A percentile compares a stretch with the other conserved stretches of the same genome.
Conservation (phyloP, 352 stramenopile species). For the Phytophthora palmivora region DNA sequence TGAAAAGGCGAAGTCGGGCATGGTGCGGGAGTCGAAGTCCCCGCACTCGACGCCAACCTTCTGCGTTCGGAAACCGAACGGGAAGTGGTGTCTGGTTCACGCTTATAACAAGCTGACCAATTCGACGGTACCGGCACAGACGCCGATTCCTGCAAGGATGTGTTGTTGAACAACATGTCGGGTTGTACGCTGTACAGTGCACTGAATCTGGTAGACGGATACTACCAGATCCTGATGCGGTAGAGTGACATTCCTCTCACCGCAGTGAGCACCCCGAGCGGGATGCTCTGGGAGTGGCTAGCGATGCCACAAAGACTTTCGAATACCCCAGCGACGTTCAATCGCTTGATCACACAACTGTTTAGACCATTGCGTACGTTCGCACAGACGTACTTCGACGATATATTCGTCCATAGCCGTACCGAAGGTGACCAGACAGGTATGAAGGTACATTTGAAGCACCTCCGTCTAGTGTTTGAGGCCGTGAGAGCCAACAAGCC, state of each 20-base stretch:
- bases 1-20: conserved; percentile 4
- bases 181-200: conserved; percentile 40
- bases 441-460: neutral
- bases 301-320: neutral
- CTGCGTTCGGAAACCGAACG: conserved; percentile 19
- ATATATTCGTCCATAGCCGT: no score
- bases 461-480: neutral
- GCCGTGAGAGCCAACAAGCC: neutral
- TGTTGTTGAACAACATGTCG: conserved; percentile 32
- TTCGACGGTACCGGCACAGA: conserved; percentile 11
- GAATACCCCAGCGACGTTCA: neutral
- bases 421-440: neutral
- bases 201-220: conserved; percentile 43
- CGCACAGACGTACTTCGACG: no score
- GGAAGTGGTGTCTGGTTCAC: conserved; percentile 39
- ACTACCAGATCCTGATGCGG: conserved; percentile 44
- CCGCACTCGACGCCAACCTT: conserved; percentile 10
- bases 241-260: conserved; percentile 24
- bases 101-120: conserved; percentile 44
- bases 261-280: conserved; percentile 34
- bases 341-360: neutral
- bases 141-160: conserved; percentile 21
- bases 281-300: conserved; percentile 1
- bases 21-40: conserved; percentile 34
- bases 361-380: no score